Percentiles rank a stretch among this genome's conserved stretches.
Evolutionary conservation across 208 protist genomes (phyloP).

Genomic region (Leishmania braziliensis): DNA sequence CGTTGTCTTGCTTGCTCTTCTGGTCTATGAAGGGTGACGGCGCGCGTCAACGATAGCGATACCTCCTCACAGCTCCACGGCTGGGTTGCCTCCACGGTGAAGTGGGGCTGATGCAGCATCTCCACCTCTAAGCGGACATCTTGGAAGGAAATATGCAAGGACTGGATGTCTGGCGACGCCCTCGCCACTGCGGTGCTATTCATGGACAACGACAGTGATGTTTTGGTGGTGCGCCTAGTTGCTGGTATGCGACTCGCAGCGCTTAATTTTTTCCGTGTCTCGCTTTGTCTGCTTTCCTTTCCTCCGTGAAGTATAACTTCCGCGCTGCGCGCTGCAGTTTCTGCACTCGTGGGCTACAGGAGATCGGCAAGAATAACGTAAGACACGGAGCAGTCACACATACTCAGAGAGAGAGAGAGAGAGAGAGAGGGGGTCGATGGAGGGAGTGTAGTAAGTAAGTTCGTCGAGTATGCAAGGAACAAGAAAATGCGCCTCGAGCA

Average conservation of each 20-base stretch:
- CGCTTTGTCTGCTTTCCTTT: neutral
- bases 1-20: slow-evolving; percentile 4
- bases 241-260: neutral
- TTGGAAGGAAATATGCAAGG: slow-evolving; percentile 5
- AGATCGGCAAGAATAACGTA: neutral
- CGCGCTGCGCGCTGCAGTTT: neutral
- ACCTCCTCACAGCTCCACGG: slow-evolving; percentile 9
- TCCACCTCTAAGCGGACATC: slow-evolving; percentile 12
- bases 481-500: too few relatives aligned
- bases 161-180: neutral
- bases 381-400: neutral
- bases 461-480: neutral
- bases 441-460: neutral
- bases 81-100: slow-evolving; percentile 13
- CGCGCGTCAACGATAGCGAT: neutral
- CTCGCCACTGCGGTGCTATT: neutral
- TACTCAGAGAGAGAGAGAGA: neutral
- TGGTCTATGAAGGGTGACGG: slow-evolving; percentile 7
- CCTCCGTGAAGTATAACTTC: neutral
- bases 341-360: neutral
- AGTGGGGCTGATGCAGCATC: neutral
- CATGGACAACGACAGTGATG: neutral
- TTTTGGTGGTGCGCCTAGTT: neutral
- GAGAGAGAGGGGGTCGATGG: neutral
- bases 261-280: too few relatives aligned